Percentiles rank a stretch among this genome's conserved stretches.
Conservation (phyloP, 805 yeast species). For the Saccharomycopsis oosterbeekiorum region DNA sequence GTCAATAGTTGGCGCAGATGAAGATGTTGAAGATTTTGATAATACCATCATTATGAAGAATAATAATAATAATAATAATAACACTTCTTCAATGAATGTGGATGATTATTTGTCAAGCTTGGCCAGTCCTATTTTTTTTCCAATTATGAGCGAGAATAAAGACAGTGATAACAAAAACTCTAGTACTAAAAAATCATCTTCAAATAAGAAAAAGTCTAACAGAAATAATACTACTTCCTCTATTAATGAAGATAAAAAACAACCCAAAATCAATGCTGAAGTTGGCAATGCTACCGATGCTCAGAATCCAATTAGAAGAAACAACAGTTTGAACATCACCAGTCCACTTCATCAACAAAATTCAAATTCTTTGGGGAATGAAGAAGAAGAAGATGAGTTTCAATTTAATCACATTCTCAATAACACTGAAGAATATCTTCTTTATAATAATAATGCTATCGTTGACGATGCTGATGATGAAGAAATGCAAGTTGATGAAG, state of each 20-base stretch:
- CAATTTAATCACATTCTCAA: neutral
- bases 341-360: neutral
- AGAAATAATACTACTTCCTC: neutral
- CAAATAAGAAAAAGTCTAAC: neutral
- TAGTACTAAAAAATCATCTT: no score
- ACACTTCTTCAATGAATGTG: constrained; percentile 7
- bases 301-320: neutral
- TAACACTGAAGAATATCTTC: neutral
- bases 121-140: constrained; percentile 16
- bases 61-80: neutral
- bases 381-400: neutral
- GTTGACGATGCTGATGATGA: neutral
- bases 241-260: neutral
- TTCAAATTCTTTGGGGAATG: neutral
- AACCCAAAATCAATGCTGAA: neutral
- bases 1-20: neutral
- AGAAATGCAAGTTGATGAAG: neutral
- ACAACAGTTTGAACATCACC: neutral
- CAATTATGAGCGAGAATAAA: neutral
- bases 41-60: neutral
- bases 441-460: constrained; percentile 4
- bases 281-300: neutral
- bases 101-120: constrained; percentile 18
- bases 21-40: neutral
- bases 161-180: neutral